Percentiles rank a stretch among this genome's conserved stretches.
Conservation (phyloP, 2,329 filamentous ascomycete genomes). For the Lasiodiplodia hormozganensis region DNA sequence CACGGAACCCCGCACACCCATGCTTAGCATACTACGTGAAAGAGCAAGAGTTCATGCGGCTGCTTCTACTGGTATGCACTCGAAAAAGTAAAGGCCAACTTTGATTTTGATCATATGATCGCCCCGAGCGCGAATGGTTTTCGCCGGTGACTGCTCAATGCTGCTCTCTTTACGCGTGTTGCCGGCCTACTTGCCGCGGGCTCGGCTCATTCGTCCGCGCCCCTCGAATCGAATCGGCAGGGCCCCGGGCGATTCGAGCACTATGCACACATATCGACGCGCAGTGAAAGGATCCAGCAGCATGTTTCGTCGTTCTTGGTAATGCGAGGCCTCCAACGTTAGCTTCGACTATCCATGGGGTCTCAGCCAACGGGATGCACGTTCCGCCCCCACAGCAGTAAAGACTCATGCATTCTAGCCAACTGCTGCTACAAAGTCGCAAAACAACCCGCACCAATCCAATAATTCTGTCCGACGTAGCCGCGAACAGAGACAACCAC, state of each 20-base stretch:
- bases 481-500: background rate
- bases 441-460: background rate
- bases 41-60: slow-evolving; percentile 21
- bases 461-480: slow-evolving; percentile 4
- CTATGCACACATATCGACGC: slow-evolving; percentile 3
- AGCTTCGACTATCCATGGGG: background rate
- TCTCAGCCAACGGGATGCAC: slow-evolving; percentile 5
- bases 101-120: background rate
- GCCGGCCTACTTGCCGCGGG: background rate
- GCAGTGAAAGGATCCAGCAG: background rate
- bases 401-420: background rate
- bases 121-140: background rate
- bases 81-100: background rate
- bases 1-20: slow-evolving; percentile 2
- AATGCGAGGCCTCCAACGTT: slow-evolving; percentile 21
- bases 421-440: background rate
- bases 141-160: background rate
- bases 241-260: slow-evolving; percentile 1
- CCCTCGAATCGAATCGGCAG: slow-evolving; percentile 10
- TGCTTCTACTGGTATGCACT: background rate
- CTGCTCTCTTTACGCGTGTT: background rate
- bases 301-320: slow-evolving; percentile 11
- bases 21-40: slow-evolving; percentile 3
- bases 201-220: background rate
- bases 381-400: background rate